phyloP scores from a whole-genome alignment of 495 filamentous ascomycete species.

The Lindgomyces ingoldianus region DNA sequence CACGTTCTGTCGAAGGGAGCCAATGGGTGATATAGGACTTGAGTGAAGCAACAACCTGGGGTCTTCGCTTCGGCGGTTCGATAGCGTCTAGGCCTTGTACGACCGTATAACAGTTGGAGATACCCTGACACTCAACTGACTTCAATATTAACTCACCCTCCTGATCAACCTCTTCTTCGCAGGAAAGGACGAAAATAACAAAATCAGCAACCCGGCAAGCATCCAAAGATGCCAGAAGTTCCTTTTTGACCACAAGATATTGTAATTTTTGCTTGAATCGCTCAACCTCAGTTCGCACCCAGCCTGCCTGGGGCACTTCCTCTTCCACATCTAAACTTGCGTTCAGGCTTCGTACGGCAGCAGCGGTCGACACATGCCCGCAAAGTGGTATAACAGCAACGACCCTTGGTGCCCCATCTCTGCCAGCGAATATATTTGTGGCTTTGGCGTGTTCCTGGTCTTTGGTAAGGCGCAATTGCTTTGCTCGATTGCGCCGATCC shows the following conservation, averaged over 20 bases:
- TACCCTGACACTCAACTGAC: conserved; percentile 86
- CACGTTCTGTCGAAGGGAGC: conserved; percentile 83
- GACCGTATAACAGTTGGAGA: conserved; percentile 79
- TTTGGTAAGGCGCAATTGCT: conserved; percentile 79
- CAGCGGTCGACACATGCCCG: conserved; percentile 62
- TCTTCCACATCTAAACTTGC: conserved; percentile 72
- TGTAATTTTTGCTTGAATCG: conserved; percentile 90
- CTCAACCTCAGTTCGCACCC: conserved; percentile 69
- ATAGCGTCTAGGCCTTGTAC: conserved; percentile 73
- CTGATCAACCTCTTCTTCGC: conserved; percentile 77
- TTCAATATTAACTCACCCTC: conserved; percentile 78
- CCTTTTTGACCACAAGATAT: conserved; percentile 71
- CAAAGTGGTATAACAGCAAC: conserved; percentile 90
- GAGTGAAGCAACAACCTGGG: conserved; percentile 73
- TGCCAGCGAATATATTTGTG: conserved; percentile 76
- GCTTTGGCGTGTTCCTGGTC: conserved; percentile 75
- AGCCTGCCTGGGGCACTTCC: conserved; percentile 61
- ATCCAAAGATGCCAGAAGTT: conserved; percentile 75
- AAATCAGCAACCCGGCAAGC: conserved; percentile 88
- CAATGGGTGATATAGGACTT: conserved; percentile 92
- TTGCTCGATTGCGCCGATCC: conserved; percentile 88
- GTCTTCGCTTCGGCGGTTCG: conserved; percentile 72
- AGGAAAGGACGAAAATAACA: conserved; percentile 78
- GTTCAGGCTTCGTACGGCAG: conserved; percentile 70
- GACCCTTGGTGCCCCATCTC: conserved; percentile 82